phyloP scores from a whole-genome alignment of 1,284 basidiomycete genomes.

The Ceratobasidium sp. region DNA sequence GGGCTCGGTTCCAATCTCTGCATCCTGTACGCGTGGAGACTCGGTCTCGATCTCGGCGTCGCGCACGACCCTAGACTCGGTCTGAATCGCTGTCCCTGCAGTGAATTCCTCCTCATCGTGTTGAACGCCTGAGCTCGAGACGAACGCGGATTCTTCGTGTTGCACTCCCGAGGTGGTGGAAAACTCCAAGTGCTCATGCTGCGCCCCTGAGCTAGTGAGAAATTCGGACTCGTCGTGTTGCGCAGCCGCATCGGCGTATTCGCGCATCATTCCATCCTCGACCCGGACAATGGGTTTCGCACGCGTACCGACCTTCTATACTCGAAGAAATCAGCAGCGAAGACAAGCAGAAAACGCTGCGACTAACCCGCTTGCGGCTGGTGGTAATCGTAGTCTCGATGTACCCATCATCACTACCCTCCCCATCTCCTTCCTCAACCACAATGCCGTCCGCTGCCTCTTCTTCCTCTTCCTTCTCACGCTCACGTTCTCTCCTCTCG shows the following conservation, averaged over 20 bases:
- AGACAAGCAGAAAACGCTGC: slow-evolving; percentile 28
- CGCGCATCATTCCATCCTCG: slow-evolving; percentile 60
- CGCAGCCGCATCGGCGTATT: slow-evolving; percentile 74
- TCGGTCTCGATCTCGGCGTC: slow-evolving; percentile 8
- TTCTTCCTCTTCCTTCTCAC: slow-evolving; percentile 52
- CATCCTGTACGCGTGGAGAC: not conserved
- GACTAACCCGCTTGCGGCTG: slow-evolving; percentile 73
- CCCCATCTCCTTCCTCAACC: slow-evolving; percentile 57
- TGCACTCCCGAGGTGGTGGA: slow-evolving; percentile 10
- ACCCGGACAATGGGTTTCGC: slow-evolving; percentile 59
- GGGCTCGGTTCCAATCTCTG: slow-evolving; percentile 6
- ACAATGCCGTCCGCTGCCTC: slow-evolving; percentile 47
- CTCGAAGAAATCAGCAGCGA: slow-evolving; percentile 17
- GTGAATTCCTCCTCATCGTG: slow-evolving; percentile 19
- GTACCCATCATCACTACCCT: slow-evolving; percentile 67
- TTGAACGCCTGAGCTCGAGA: slow-evolving; percentile 46
- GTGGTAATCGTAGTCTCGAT: slow-evolving; percentile 73
- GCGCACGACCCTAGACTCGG: slow-evolving; percentile 2
- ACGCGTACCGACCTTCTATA: slow-evolving; percentile 72
- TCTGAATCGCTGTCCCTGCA: slow-evolving; percentile 1
- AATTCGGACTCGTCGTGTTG: slow-evolving; percentile 71
- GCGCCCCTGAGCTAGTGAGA: slow-evolving; percentile 53
- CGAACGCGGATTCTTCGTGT: slow-evolving; percentile 42
- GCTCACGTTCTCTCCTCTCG: slow-evolving; percentile 49
- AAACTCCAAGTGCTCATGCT: slow-evolving; percentile 50